Base-by-base conservation (phyloP, 179 eudicot genomes). In the Gypsophila paniculata region DNA sequence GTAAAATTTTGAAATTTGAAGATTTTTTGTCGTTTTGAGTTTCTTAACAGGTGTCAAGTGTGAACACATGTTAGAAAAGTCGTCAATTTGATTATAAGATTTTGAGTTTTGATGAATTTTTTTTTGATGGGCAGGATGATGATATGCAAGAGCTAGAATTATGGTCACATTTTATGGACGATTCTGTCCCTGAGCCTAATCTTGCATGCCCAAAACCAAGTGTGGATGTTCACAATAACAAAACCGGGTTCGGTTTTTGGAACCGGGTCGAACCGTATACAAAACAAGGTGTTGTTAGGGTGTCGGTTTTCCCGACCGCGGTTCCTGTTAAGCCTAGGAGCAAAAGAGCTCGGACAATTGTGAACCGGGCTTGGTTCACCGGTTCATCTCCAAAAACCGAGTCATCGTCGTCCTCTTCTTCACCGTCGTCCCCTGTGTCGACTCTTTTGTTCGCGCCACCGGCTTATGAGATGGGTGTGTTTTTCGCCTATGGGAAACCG, bases 121-220 rank as follows among this genome's bases (percentile, higher is more conserved):
- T 23, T 59, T 61, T 29, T 13, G 21, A 39, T 69, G 32, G 55
- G 18, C 79, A 92, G 98, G 87, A 71, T 8, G 93, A 90, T 77
- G 96, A 87, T 77, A 58, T 88, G 78, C 86, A 90, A 85, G 83
- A 87, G 70, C 83, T 91, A 13, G 97, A 91, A 74, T 87, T 93
- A 85, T 85, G 92, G 77, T 90, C 98, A 2, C 83, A 86, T 81
- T 84, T 92, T 14, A 93, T 88, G 79, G 94, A 92, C 72, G 97
- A 92, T 80, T 84, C 97, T 25, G 74, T 82, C 34, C 79, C 96
- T 18, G 94, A 79, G 69, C 48, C 79, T 3, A 80, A 84, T 0
- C 65, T 84, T 62, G 76, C 87, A 72, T 88, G 85, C 51, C 91
- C 96, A 26, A 74, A 75, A 57, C 71, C 69, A 64, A 60, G 57